phyloP scores from a whole-genome alignment of 83 land plant species.

The Larix sibirica region DNA sequence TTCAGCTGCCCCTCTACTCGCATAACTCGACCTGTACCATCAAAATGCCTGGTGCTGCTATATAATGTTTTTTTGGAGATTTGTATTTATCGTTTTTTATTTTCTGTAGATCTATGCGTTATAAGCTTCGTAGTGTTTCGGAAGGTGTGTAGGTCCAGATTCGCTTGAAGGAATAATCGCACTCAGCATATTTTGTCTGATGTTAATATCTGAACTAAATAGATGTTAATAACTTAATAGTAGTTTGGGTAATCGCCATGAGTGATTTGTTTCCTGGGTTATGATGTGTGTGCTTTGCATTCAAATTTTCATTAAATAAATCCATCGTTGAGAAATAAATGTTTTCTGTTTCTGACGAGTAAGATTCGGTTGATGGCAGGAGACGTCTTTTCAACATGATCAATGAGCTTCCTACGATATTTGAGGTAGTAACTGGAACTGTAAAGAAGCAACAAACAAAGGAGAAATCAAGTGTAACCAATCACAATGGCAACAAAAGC shows the following conservation, averaged over 20 bases:
- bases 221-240: not conserved
- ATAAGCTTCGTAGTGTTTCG: not conserved
- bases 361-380: slow-evolving; percentile 16
- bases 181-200: not conserved
- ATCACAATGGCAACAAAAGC: slow-evolving; percentile 29
- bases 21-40: no score
- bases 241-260: not conserved
- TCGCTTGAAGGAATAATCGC: no score
- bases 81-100: not conserved
- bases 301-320: not conserved
- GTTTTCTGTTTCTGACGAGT: not conserved
- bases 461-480: slow-evolving; percentile 23
- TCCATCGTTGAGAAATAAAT: not conserved
- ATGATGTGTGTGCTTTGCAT: not conserved
- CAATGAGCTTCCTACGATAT: slow-evolving; percentile 38
- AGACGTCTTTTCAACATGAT: slow-evolving; percentile 32
- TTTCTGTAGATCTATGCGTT: not conserved
- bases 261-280: not conserved
- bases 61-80: slow-evolving; percentile 5
- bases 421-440: slow-evolving; percentile 33
- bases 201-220: no score
- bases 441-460: slow-evolving; percentile 33
- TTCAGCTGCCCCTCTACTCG: no score
- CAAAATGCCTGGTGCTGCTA: no score
- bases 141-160: not conserved